Evolutionary conservation across 2,329 filamentous ascomycete species (phyloP), one percentile per base, ranked within the genome.

Genomic region (Botrytis elliptica): DNA sequence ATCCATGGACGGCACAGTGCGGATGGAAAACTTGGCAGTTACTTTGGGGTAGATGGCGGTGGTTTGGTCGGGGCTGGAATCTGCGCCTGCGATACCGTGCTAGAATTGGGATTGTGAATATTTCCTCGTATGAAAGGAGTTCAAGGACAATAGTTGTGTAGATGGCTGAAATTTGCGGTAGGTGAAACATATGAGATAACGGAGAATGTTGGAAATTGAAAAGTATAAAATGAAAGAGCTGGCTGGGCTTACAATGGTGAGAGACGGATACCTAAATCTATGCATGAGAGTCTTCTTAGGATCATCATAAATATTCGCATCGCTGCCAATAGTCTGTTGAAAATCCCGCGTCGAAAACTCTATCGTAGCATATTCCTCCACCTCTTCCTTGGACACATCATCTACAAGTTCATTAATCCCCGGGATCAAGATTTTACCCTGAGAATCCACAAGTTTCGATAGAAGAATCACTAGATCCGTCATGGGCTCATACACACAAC

Each of bases 1-100:
- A 12, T 67, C 10, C 64, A 72, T 70, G 12, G 16, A n/a, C 7
- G 62, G 62, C 3, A 68, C 62, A 20, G 71, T 70, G 4, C 64
- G 62, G 16, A 72, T 65, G 40, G 62, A 68, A 22, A 72, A 72
- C 36, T 72, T 72, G 12, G 60, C 71, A 2, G 49, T 72, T 1
- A 72, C 71, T 10, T 38, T 70, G 42, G 62, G 60, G 20, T 38
- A 36, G 2, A 72, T 72, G 8, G 63, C 49, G 25, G 71, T 72
- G 10, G 62, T 72, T 29, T 65, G 40, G 2, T 66, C 64, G 2
- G 49, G n/a, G 22, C 46, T 60, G 14, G 62, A 33, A n/a, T 67
- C 62, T 1, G 71, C 71, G 5, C 71, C 71, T 4, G 44, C 16
- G 33, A 70, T 72, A 7, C 64, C 71, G 40, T 72, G 71, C 59